Evolutionary conservation across 495 filamentous ascomycete species (phyloP), one percentile per base, ranked within the genome.

Genomic region (Lasiosphaeria hispida): DNA sequence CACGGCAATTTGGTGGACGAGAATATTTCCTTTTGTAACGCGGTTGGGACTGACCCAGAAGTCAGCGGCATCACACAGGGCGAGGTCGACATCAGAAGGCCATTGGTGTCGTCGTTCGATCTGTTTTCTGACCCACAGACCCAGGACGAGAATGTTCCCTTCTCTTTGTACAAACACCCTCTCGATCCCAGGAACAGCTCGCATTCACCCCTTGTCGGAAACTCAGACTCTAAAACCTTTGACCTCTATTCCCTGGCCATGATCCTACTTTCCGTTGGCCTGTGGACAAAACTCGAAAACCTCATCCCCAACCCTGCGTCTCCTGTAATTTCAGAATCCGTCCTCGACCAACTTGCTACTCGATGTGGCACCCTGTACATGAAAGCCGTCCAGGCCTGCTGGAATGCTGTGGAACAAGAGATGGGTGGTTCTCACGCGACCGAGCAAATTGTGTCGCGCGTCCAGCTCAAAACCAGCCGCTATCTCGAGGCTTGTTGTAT

Each of bases 161-260:
- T 77, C 75, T 62, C 81, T 69, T 54, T 83, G 57, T 93, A 94
- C 66, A 85, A 85, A 13, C 91, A 96, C 66, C 88, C 90, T 0
- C 81, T 89, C 7, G 88, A 90, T 59, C 87, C 87, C 43, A 71
- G 85, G 41, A 79, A 75, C 13, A 78, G 81, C 23, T 72, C 75
- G 11, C 80, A 85, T 30, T 78, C 79, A 3, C 74, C 72, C 2
- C 68, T 82, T 30, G 62, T 73, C 33, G 62, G 64, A 17, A 75
- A 71, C 19, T 68, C 72, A 1, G 79, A 82, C 50, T 77, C 73
- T 36, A 79, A 79, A 73, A 83, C 85, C 1, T 85, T 91, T 62
- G 92, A 97, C 64, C 78, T 96, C 0, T 96, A 95, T 67, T 88
- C 89, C 3, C 75, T 97, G 2, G 91, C 90, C 37, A 81, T 96